These are phyloP conservation scores for Dacryopinax primogenitus DNA, from an alignment of 768 basidiomycete species.

Conservation along the genomic window DNA sequence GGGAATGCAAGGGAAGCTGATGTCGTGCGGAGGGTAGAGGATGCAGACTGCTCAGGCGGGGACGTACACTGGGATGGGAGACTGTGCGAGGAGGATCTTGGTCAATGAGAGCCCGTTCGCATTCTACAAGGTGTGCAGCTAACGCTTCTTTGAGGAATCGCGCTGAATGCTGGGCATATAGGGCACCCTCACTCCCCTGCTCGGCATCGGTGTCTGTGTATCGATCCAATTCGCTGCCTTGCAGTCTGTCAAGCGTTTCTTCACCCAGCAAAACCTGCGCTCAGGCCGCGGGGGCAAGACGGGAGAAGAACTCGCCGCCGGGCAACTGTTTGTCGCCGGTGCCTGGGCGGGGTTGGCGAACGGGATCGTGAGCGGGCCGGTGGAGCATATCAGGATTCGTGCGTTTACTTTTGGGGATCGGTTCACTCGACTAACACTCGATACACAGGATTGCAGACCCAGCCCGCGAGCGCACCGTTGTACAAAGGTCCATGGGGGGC, in stretches of 20 bases:
- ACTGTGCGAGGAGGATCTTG: slow-evolving; percentile 81
- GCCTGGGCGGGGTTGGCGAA: slow-evolving; percentile 81
- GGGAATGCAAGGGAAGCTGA: not conserved
- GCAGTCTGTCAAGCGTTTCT: slow-evolving; percentile 71
- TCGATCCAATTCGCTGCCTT: slow-evolving; percentile 92
- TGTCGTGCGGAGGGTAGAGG: slow-evolving; percentile 36
- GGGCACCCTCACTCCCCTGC: slow-evolving; percentile 81
- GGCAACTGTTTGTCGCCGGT: slow-evolving; percentile 65
- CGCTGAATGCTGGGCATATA: slow-evolving; percentile 22
- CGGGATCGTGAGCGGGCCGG: slow-evolving; percentile 85
- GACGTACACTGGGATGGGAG: slow-evolving; percentile 74
- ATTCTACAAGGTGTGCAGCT: slow-evolving; percentile 73
- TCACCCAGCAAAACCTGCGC: slow-evolving; percentile 48
- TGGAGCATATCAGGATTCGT: slow-evolving; percentile 97
- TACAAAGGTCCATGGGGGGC: slow-evolving; percentile 84
- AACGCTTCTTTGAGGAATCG: not conserved
- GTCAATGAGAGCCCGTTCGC: slow-evolving; percentile 85
- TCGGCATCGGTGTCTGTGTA: slow-evolving; percentile 88
- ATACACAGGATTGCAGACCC: slow-evolving; percentile 71
- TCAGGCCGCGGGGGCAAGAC: slow-evolving; percentile 49
- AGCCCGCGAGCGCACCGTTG: slow-evolving; percentile 57
- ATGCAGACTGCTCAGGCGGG: slow-evolving; percentile 91
- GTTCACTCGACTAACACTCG: no score
- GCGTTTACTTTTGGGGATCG: slow-evolving; percentile 24
- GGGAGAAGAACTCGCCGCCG: slow-evolving; percentile 45